Base-by-base conservation (phyloP, 345 rosid genomes). In the Eucalyptus cladocalyx region DNA sequence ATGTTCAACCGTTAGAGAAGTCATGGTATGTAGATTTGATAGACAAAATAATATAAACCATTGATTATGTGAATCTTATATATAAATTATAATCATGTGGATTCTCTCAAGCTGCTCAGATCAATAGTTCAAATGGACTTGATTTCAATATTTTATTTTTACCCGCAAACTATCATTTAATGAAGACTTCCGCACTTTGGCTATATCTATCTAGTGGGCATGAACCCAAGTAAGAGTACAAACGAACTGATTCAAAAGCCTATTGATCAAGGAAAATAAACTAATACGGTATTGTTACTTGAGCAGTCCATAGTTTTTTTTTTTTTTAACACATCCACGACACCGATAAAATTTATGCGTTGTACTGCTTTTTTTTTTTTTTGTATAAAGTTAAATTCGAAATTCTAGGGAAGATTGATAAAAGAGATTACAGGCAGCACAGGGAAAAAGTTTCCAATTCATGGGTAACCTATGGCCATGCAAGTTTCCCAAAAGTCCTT, bases 401-500 rank as follows among this genome's bases (percentile, higher is more conserved):
- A 65, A n/a, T 65, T 65, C 76, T n/a, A 65, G 40, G 34, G 37
- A n/a, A 65, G 76, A 65, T 65, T n/a, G 76, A n/a, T 8, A n/a
- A n/a, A n/a, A 65, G 76, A 65, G 40, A 65, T 65, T n/a, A 65
- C 76, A 65, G 76, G 37, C 21, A n/a, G 76, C 85, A 40, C 7
- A 76, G 47, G 83, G 24, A 24, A 76, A 37, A 76, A 37, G 85
- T 16, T 40, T 76, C 47, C 11, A 21, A 76, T 40, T 76, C 85
- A 76, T 17, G 97, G 95, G 88, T 94, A 94, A 47, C 97, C 97
- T 51, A 90, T 85, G 3, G 95, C 96, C 89, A 95, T 90, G 91
- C 97, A 95, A 67, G 95, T 93, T 86, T 95, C 95, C 97, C 97
- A 95, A 58, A 95, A 95, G 80, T 92, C 91, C 26, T 92, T 90